phyloP scores from a whole-genome alignment of 768 basidiomycete genomes.

The Xerocomus spinulosus region DNA sequence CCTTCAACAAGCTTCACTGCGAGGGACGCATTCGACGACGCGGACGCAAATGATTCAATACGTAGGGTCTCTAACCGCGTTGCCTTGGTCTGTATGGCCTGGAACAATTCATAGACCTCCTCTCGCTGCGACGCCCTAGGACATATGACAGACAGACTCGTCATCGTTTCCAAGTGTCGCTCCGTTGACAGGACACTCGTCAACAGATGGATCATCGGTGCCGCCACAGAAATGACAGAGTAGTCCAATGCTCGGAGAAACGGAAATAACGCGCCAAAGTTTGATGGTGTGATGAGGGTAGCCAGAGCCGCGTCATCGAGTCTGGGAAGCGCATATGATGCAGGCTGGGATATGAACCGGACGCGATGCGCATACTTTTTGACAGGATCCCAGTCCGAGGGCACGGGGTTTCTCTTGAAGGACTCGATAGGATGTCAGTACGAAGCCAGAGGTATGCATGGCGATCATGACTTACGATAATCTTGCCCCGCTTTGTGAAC shows the following conservation, averaged over 20 bases:
- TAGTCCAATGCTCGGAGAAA: conserved; percentile 25
- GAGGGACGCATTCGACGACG: conserved; percentile 5
- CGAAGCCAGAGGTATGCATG: background rate
- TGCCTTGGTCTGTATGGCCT: conserved; percentile 21
- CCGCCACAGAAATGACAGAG: conserved; percentile 22
- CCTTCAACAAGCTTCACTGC: conserved; percentile 15
- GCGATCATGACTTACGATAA: conserved; percentile 18
- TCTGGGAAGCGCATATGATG: conserved; percentile 16
- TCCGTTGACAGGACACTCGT: conserved; percentile 17
- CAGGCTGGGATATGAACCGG: conserved; percentile 20
- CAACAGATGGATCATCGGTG: conserved; percentile 18
- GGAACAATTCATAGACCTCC: conserved; percentile 20
- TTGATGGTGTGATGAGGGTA: conserved; percentile 17
- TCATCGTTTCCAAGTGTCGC: conserved; percentile 14
- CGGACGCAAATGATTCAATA: conserved; percentile 22
- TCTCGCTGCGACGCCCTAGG: conserved; percentile 18
- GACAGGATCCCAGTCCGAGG: conserved; percentile 21
- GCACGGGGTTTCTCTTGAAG: conserved; percentile 17
- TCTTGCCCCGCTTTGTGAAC: conserved; percentile 12
- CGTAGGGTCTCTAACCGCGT: conserved; percentile 14
- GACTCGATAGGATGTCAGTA: conserved; percentile 8
- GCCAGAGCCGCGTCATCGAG: conserved; percentile 25
- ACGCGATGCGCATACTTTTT: conserved; percentile 25
- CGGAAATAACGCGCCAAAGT: conserved; percentile 22
- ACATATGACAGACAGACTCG: conserved; percentile 20